phyloP scores from a whole-genome alignment of 805 yeast species.

The Brettanomyces anomalus region DNA sequence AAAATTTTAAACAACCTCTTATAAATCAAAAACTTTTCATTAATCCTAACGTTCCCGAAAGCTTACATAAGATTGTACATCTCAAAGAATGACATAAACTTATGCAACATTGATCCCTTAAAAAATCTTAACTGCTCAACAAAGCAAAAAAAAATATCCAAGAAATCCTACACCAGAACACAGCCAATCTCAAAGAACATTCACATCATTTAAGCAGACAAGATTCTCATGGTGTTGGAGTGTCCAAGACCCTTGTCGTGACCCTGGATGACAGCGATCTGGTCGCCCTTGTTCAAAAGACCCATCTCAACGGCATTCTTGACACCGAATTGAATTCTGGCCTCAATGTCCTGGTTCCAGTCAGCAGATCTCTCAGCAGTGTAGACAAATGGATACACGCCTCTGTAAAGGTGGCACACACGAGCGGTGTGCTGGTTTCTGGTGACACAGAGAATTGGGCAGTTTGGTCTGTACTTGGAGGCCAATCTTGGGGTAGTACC shows the following conservation, averaged over 20 bases:
- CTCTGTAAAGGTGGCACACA: conserved; percentile 93
- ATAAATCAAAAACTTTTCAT: too few species aligned
- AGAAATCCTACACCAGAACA: too few species aligned
- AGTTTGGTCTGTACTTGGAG: conserved; percentile 95
- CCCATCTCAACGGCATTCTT: conserved; percentile 82
- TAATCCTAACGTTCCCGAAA: too few species aligned
- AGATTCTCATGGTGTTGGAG: conserved; percentile 95
- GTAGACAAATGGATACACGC: conserved; percentile 96
- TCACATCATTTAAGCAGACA: conserved; percentile 44
- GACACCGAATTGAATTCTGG: conserved; percentile 89
- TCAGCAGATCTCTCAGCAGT: conserved; percentile 52
- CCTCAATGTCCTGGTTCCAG: conserved; percentile 97
- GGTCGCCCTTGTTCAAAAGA: conserved; percentile 78
- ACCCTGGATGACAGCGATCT: conserved; percentile 93
- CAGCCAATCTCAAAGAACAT: too few species aligned
- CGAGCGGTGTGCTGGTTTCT: conserved; percentile 92
- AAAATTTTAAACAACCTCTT: too few species aligned
- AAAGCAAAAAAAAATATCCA: too few species aligned
- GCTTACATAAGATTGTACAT: too few species aligned
- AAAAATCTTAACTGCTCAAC: too few species aligned
- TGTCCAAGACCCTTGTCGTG: conserved; percentile 98
- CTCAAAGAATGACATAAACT: too few species aligned
- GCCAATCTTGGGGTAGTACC: conserved; percentile 94
- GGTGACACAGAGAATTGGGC: conserved; percentile 97
- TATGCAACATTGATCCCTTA: too few species aligned